phyloP scores from a whole-genome alignment of 352 stramenopile species.

The Plasmopara muralis region DNA sequence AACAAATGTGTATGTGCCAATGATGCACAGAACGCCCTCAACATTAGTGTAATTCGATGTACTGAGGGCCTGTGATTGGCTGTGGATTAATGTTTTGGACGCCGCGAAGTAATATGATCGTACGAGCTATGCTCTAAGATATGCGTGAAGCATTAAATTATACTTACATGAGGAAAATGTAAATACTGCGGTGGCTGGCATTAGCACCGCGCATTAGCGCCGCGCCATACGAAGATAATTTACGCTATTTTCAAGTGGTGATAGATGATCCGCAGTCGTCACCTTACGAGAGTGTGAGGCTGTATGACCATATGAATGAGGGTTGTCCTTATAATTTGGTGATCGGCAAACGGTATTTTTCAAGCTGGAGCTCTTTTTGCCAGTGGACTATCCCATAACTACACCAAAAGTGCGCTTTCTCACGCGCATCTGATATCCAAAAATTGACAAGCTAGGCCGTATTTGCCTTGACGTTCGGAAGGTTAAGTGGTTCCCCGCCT shows the following conservation, averaged over 20 bases:
- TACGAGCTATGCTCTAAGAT: too few relatives aligned
- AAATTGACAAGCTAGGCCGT: slow-evolving; percentile 96
- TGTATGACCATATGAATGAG: slow-evolving; percentile 2
- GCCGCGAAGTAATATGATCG: too few relatives aligned
- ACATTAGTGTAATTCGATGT: too few relatives aligned
- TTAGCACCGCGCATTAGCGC: slow-evolving; percentile 86
- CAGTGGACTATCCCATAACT: slow-evolving; percentile 96
- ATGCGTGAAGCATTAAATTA: too few relatives aligned
- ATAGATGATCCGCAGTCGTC: slow-evolving; percentile 94
- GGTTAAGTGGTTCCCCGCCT: slow-evolving; percentile 98
- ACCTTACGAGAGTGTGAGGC: slow-evolving; percentile 87
- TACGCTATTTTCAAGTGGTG: slow-evolving; percentile 97
- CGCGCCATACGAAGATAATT: slow-evolving; percentile 96
- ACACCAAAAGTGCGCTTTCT: slow-evolving; percentile 96
- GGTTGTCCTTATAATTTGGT: neutral
- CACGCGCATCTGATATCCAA: slow-evolving; percentile 98
- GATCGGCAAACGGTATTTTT: slow-evolving; percentile 83
- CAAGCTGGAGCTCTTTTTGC: slow-evolving; percentile 96
- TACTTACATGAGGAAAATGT: too few relatives aligned
- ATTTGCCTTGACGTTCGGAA: slow-evolving; percentile 99
- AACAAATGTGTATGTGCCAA: too few relatives aligned
- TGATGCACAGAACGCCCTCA: too few relatives aligned
- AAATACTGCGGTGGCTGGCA: too few relatives aligned
- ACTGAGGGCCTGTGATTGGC: too few relatives aligned
- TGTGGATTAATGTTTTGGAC: too few relatives aligned